These are phyloP conservation scores for Ascochyta clinopodiicola DNA, from an alignment of 2,329 filamentous ascomycete species.

Conservation along the genomic window DNA sequence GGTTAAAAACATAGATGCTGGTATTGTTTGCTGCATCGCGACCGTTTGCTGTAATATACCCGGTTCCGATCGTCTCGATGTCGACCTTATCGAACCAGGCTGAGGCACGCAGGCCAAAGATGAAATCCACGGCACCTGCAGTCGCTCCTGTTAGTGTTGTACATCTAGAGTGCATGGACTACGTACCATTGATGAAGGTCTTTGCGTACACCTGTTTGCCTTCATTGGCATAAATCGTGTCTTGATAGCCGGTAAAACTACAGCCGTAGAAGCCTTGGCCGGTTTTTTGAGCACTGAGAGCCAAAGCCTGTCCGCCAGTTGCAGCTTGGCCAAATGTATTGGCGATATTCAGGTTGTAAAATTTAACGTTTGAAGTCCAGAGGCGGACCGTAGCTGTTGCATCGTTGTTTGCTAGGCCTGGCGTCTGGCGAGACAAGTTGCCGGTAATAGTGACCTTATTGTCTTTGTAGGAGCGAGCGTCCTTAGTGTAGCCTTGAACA, in stretches of 20 bases:
- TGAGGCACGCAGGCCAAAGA: conserved; percentile 57
- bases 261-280: conserved; percentile 63
- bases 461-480: conserved; percentile 54
- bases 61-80: conserved; percentile 21
- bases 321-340: conserved; percentile 46
- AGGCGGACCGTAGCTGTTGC: conserved; percentile 55
- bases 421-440: conserved; percentile 45
- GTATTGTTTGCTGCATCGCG: conserved; percentile 27
- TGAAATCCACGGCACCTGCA: conserved; percentile 59
- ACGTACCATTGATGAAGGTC: conserved; percentile 59
- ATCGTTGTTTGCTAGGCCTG: conserved; percentile 54
- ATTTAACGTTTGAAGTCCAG: conserved; percentile 56
- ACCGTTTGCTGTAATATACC: conserved; percentile 33
- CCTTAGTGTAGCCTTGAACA: conserved; percentile 65
- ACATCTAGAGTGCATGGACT: neutral
- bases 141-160: neutral
- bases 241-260: conserved; percentile 61
- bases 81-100: conserved; percentile 55
- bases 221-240: conserved; percentile 52
- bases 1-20: conserved; percentile 61
- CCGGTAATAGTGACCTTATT: conserved; percentile 63
- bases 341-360: conserved; percentile 66
- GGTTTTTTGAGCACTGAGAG: conserved; percentile 56
- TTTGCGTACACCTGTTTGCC: conserved; percentile 62
- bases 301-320: conserved; percentile 52